Conservation (phyloP, 2,329 filamentous ascomycete genomes). For the Diplodia mutila region DNA sequence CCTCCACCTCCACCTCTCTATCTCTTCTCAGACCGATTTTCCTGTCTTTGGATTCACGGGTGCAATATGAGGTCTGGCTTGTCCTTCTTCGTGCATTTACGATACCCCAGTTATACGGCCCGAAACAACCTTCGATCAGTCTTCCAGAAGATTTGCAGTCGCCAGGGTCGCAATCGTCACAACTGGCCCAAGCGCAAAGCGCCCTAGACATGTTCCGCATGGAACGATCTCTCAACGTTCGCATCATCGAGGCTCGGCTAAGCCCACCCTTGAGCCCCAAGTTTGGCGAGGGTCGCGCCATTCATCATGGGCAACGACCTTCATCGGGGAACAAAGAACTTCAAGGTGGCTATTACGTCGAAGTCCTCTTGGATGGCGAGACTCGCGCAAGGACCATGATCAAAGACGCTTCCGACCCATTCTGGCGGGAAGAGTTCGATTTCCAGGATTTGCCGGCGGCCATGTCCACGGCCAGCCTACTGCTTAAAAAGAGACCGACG, state of each 20-base stretch:
- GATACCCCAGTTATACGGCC: slow-evolving; percentile 85
- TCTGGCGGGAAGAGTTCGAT: slow-evolving; percentile 82
- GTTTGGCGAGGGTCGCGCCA: slow-evolving; percentile 29
- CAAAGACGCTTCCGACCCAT: slow-evolving; percentile 74
- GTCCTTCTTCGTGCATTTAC: slow-evolving; percentile 89
- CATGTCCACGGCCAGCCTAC: slow-evolving; percentile 69
- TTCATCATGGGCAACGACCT: slow-evolving; percentile 31
- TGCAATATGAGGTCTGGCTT: slow-evolving; percentile 98
- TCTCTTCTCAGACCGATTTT: slow-evolving; percentile 87
- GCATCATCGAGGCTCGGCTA: slow-evolving; percentile 66
- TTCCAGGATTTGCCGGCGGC: slow-evolving; percentile 73
- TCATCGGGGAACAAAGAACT: slow-evolving; percentile 33
- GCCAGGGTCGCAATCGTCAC: slow-evolving; percentile 37
- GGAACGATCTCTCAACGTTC: slow-evolving; percentile 63
- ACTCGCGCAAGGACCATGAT: slow-evolving; percentile 75
- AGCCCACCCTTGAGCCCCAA: slow-evolving; percentile 44
- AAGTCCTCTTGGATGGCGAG: slow-evolving; percentile 79
- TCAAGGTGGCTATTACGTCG: slow-evolving; percentile 73
- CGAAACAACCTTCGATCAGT: slow-evolving; percentile 55
- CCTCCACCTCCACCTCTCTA: slow-evolving; percentile 70
- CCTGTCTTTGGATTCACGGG: slow-evolving; percentile 80
- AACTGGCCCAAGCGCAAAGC: slow-evolving; percentile 34
- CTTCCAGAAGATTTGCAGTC: slow-evolving; percentile 44
- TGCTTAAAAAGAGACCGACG: slow-evolving; percentile 66
- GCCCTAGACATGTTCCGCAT: slow-evolving; percentile 68